Conservation (phyloP, 1,284 basidiomycete genomes). For the Sporisorium iseilematis-ciliati region DNA sequence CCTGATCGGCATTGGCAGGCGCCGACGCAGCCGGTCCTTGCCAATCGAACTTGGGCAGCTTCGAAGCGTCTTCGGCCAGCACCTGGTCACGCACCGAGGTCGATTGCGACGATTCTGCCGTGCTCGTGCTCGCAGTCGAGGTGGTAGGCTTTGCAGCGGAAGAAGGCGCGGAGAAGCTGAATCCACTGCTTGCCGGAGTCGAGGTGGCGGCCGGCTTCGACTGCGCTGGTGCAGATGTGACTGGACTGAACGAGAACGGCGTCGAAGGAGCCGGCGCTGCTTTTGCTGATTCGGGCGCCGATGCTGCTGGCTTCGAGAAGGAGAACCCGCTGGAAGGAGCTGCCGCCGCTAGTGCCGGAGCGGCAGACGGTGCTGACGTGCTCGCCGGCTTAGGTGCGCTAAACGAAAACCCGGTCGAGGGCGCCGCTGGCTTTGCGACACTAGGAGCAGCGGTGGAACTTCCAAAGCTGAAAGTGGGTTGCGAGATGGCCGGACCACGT, state of each 20-base stretch:
- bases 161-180: constrained; percentile 31
- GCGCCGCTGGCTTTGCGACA: constrained; percentile 14
- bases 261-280: constrained; percentile 13
- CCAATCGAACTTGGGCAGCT: constrained; percentile 38
- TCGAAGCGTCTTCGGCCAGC: constrained; percentile 21
- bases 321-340: constrained; percentile 20
- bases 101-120: not conserved
- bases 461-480: constrained; percentile 36
- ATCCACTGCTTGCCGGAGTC: constrained; percentile 13
- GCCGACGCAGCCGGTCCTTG: constrained; percentile 10
- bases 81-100: constrained; percentile 26
- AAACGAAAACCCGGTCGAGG: constrained; percentile 40
- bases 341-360: constrained; percentile 4
- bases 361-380: constrained; percentile 1
- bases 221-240: constrained; percentile 14
- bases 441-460: constrained; percentile 10
- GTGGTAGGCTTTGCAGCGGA: not conserved
- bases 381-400: constrained; percentile 20
- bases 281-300: constrained; percentile 1
- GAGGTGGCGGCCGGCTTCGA: constrained; percentile 11
- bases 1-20: constrained; percentile 10
- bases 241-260: constrained; percentile 34
- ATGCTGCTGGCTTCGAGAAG: constrained; percentile 19
- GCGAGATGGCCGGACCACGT: constrained; percentile 15
- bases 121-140: not conserved